These are phyloP conservation scores for Aspergillus texensis DNA, from an alignment of 2,329 filamentous ascomycete species.

Conservation along the genomic window DNA sequence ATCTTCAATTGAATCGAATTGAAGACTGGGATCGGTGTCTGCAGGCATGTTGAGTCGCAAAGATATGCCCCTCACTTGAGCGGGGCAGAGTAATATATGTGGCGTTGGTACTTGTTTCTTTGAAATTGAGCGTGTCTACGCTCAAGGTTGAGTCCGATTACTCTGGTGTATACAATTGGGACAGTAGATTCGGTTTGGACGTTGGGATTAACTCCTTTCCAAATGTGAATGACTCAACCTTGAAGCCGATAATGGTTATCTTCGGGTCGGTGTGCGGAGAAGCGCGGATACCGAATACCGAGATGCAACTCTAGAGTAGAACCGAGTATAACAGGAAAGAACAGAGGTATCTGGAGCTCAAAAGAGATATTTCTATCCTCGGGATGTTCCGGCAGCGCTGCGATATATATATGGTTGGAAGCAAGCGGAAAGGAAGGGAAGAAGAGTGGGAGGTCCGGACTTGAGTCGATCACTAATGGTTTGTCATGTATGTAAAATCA, in stretches of 20 bases:
- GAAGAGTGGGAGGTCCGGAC: background rate
- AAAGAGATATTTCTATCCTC: background rate
- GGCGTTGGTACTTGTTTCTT: background rate
- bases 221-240: background rate
- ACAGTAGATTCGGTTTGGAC: background rate
- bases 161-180: background rate
- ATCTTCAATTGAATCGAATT: constrained; percentile 47
- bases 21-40: constrained; percentile 34
- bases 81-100: constrained; percentile 10
- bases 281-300: background rate
- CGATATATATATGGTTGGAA: constrained; percentile 1
- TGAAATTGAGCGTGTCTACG: background rate
- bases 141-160: too few relatives aligned
- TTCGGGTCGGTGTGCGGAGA: background rate
- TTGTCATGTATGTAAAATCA: constrained; percentile 1
- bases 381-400: background rate
- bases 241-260: background rate
- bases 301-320: background rate
- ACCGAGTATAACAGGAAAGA: background rate
- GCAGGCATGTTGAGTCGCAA: constrained; percentile 35
- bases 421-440: background rate
- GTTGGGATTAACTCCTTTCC: background rate
- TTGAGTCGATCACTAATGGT: constrained; percentile 3
- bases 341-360: background rate
- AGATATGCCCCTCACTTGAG: constrained; percentile 30